A percentile compares a stretch with the other conserved stretches of the same genome.
Conservation (phyloP, 1,284 basidiomycete species). For the Farysia itapuensis region DNA sequence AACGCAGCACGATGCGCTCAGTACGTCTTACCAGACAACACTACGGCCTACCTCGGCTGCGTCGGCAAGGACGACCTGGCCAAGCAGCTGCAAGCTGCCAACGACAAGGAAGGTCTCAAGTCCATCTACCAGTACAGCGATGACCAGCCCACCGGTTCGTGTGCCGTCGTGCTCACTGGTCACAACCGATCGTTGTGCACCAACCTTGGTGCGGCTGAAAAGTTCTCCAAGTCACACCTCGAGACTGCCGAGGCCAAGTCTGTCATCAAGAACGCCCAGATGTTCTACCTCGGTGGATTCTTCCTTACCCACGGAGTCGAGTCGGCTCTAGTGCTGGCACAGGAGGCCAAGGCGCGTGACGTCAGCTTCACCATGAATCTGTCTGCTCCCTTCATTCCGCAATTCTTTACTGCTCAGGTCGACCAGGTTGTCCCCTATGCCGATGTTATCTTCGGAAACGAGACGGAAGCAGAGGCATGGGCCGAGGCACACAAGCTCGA, state of each 20-base stretch:
- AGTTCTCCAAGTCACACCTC: constrained; percentile 80
- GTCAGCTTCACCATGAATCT: constrained; percentile 78
- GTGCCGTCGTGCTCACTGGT: constrained; percentile 91
- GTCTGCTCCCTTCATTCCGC: constrained; percentile 94
- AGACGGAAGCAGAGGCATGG: constrained; percentile 87
- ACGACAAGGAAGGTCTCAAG: constrained; percentile 86
- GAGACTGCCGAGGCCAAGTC: constrained; percentile 75
- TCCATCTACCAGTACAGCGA: constrained; percentile 86
- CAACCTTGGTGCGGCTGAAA: constrained; percentile 84
- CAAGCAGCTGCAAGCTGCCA: constrained; percentile 85
- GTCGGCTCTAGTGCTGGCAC: constrained; percentile 74
- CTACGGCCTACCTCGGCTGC: constrained; percentile 91
- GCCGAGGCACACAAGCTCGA: constrained; percentile 66
- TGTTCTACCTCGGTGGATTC: constrained; percentile 94
- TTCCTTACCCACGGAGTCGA: constrained; percentile 92
- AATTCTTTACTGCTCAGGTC: constrained; percentile 76
- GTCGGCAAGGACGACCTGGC: constrained; percentile 92
- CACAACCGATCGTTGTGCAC: constrained; percentile 93
- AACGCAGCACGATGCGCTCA: constrained; percentile 95
- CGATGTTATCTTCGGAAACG: constrained; percentile 70
- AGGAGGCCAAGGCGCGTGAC: constrained; percentile 74
- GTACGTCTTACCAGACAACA: constrained; percentile 69
- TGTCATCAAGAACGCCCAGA: constrained; percentile 76
- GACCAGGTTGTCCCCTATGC: constrained; percentile 55
- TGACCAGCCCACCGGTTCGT: constrained; percentile 89